Evolutionary conservation across 805 yeast genomes (phyloP).

Genomic region (Cyberlindnera sargentensis): DNA sequence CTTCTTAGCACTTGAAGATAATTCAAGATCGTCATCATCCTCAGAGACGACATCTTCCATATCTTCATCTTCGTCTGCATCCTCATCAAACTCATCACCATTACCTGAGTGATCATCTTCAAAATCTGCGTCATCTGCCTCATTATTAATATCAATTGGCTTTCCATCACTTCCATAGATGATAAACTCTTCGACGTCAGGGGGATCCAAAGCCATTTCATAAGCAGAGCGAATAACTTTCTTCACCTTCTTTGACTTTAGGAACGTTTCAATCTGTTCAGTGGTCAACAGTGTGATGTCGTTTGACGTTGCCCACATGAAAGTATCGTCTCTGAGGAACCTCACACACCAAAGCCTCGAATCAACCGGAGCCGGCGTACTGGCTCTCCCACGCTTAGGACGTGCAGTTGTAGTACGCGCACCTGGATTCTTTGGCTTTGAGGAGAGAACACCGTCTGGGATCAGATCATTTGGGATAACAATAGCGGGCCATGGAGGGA

Average conservation of each 20-base stretch:
- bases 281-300: conserved; percentile 43
- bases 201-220: conserved; percentile 46
- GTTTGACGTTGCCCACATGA: conserved; percentile 52
- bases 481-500: conserved; percentile 90
- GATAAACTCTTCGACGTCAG: conserved; percentile 38
- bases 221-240: conserved; percentile 44
- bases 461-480: conserved; percentile 53
- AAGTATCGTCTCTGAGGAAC: conserved; percentile 67
- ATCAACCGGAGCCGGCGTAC: conserved; percentile 1
- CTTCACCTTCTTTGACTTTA: conserved; percentile 33
- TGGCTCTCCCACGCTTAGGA: conserved; percentile 5
- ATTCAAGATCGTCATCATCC: conserved; percentile 11
- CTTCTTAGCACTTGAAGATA: conserved; percentile 6
- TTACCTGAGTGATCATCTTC: conserved; percentile 12
- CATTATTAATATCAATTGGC: conserved; percentile 27
- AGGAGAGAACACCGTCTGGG: conserved; percentile 47
- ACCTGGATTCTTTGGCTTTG: conserved; percentile 39
- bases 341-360: conserved; percentile 43
- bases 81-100: conserved; percentile 27
- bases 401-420: conserved; percentile 16
- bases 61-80: conserved; percentile 21
- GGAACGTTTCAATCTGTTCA: conserved; percentile 35
- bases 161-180: conserved; percentile 36
- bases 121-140: conserved; percentile 27
- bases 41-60: conserved; percentile 14